Percentiles rank a stretch among this genome's conserved stretches.
Evolutionary conservation across 345 rosid genomes (phyloP).

Genomic region (Corchorus olitorius): DNA sequence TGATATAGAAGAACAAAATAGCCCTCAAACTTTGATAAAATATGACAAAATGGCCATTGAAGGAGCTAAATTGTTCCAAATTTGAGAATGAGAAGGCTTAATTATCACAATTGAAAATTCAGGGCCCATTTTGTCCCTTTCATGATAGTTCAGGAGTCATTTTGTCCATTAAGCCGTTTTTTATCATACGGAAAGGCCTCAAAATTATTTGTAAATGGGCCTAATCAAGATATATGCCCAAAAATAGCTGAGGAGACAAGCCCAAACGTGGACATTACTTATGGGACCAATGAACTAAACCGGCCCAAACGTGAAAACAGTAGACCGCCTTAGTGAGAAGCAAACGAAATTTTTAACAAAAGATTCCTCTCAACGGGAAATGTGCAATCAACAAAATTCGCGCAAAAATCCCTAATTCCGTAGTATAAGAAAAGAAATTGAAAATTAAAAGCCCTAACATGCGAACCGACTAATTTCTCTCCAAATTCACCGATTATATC

Average conservation of each 20-base stretch:
- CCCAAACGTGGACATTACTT: neutral
- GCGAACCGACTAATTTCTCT: neutral
- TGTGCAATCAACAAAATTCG: neutral
- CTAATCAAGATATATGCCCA: too few relatives aligned
- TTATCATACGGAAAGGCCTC: too few relatives aligned
- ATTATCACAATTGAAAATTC: too few relatives aligned
- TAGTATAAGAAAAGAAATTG: neutral
- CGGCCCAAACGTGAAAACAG: neutral
- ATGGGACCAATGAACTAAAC: neutral
- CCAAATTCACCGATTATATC: neutral
- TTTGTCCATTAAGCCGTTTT: too few relatives aligned
- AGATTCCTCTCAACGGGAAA: neutral
- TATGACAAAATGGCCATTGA: too few relatives aligned
- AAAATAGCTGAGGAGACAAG: neutral
- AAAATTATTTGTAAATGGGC: neutral
- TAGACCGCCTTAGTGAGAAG: neutral
- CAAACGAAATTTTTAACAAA: neutral
- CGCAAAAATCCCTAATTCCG: conserved; percentile 1
- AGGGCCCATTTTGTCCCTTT: too few relatives aligned
- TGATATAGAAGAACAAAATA: too few relatives aligned
- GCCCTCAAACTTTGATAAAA: too few relatives aligned
- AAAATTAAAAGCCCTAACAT: neutral
- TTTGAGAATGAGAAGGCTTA: too few relatives aligned
- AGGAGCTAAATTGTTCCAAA: too few relatives aligned
- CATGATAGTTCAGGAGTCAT: too few relatives aligned